These are phyloP conservation scores for Pseudogymnoascus sp. DNA, from an alignment of 2,329 filamentous ascomycete species.

Conservation along the genomic window DNA sequence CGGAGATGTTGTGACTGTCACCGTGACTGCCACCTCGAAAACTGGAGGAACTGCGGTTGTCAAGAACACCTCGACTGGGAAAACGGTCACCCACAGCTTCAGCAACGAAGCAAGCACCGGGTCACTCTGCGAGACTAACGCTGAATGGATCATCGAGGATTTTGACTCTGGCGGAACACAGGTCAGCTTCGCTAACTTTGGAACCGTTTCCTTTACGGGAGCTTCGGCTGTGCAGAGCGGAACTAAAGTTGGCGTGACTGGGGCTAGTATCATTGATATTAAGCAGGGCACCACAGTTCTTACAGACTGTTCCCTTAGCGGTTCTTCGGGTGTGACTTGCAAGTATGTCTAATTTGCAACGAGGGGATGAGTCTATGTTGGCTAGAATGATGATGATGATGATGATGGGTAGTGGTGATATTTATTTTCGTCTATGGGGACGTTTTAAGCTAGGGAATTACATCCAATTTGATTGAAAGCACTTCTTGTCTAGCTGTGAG, in stretches of 20 bases:
- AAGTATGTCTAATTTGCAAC: slow-evolving; percentile 16
- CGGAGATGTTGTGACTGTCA: slow-evolving; percentile 39
- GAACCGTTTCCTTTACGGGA: slow-evolving; percentile 38
- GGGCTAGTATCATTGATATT: slow-evolving; percentile 37
- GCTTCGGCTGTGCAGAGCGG: slow-evolving; percentile 30
- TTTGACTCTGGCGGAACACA: slow-evolving; percentile 34
- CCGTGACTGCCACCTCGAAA: slow-evolving; percentile 32
- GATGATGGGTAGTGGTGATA: background rate
- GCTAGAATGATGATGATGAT: background rate
- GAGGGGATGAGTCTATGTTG: slow-evolving; percentile 2
- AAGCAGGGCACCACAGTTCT: slow-evolving; percentile 32
- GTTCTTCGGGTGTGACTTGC: slow-evolving; percentile 15
- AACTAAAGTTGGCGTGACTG: slow-evolving; percentile 24
- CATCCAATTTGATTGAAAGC: background rate
- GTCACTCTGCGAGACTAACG: slow-evolving; percentile 38
- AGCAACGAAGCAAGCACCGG: slow-evolving; percentile 27
- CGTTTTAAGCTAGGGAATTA: background rate
- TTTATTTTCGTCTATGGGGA: background rate
- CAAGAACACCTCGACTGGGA: slow-evolving; percentile 39
- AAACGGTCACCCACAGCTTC: slow-evolving; percentile 38
- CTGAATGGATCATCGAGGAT: slow-evolving; percentile 48
- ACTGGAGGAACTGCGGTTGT: slow-evolving; percentile 38
- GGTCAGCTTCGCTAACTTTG: slow-evolving; percentile 42
- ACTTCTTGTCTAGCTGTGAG: background rate
- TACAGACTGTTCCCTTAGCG: slow-evolving; percentile 14